Evolutionary conservation across 2,329 filamentous ascomycete genomes (phyloP).

Genomic region (Eutypa lata): DNA sequence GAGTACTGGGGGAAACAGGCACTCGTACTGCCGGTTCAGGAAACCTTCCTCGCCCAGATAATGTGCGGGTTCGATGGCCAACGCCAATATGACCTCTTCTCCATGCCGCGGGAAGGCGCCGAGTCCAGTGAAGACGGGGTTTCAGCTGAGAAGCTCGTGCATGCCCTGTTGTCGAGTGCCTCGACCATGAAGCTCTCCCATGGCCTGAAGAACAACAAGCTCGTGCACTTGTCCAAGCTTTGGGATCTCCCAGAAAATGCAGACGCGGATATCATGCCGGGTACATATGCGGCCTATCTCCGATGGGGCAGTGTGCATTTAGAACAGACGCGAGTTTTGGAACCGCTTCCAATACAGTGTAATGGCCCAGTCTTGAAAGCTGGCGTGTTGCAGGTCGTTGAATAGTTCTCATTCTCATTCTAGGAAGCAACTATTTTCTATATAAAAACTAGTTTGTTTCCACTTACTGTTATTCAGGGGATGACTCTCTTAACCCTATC

Average conservation of each 20-base stretch:
- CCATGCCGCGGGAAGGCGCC: constrained; percentile 14
- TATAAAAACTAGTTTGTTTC: too few relatives aligned
- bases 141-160: not conserved
- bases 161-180: not conserved
- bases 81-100: constrained; percentile 29
- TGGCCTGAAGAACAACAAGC: not conserved
- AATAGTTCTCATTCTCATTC: too few relatives aligned
- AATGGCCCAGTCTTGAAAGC: not conserved
- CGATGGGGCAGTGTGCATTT: constrained; percentile 1
- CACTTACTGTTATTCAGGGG: too few relatives aligned
- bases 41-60: constrained; percentile 30
- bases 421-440: too few relatives aligned
- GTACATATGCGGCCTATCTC: constrained; percentile 1
- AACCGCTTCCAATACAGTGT: not conserved
- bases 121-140: not conserved
- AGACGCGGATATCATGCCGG: not conserved
- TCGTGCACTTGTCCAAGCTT: not conserved
- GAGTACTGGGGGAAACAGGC: constrained; percentile 31
- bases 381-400: too few relatives aligned
- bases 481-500: too few relatives aligned
- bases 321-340: constrained; percentile 1
- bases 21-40: constrained; percentile 27
- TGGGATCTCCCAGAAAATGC: not conserved
- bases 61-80: constrained; percentile 24
- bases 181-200: not conserved